These are phyloP conservation scores for Tetrapisispora phaffii DNA, from an alignment of 805 yeast genomes.

Conservation along the genomic window DNA sequence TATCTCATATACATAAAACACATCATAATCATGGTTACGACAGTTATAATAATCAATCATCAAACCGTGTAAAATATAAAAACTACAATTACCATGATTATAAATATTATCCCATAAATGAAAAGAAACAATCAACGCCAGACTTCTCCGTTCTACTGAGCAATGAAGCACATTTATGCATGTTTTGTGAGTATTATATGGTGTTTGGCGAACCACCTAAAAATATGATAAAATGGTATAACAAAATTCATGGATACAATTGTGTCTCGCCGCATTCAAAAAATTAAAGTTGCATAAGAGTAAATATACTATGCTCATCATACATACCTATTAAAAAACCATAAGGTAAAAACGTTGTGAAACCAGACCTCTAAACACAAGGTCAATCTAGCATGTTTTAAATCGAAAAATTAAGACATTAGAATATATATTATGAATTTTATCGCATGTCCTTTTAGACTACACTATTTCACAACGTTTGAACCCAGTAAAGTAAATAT, in stretches of 20 bases:
- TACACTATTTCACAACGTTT: not conserved
- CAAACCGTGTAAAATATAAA: conserved; percentile 5
- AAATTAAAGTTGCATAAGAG: not conserved
- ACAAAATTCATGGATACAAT: conserved; percentile 24
- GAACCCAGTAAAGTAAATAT: too few relatives aligned
- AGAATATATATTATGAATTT: too few relatives aligned
- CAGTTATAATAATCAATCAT: not conserved
- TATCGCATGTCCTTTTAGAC: too few relatives aligned
- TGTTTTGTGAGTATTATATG: conserved; percentile 44
- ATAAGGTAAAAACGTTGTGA: too few relatives aligned
- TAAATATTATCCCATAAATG: conserved; percentile 4
- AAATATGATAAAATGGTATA: conserved; percentile 43
- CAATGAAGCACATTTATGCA: conserved; percentile 29
- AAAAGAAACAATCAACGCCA: conserved; percentile 9
- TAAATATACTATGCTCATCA: too few relatives aligned
- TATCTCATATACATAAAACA: not conserved
- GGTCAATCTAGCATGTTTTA: too few relatives aligned
- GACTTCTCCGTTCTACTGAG: conserved; percentile 19
- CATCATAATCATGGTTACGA: not conserved
- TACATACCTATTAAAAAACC: too few relatives aligned
- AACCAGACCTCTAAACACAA: too few relatives aligned
- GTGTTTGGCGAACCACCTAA: conserved; percentile 42
- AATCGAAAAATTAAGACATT: too few relatives aligned
- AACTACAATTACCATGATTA: conserved; percentile 12
- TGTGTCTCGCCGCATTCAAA: conserved; percentile 15